Conservation (phyloP, 139 green algal genomes). For the Zygnema circumcarinatum region DNA sequence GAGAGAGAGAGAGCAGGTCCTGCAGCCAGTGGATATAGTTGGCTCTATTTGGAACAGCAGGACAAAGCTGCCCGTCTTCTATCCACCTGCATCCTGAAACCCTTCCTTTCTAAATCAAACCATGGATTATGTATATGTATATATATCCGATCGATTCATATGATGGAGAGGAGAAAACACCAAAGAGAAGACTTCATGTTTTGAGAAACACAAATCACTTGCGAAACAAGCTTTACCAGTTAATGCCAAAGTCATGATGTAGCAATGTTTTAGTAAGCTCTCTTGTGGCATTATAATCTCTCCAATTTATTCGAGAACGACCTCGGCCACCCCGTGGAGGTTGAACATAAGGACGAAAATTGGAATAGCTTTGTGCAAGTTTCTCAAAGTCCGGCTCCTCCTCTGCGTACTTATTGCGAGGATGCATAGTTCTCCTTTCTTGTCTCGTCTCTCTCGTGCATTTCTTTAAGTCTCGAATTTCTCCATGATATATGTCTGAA, state of each 20-base stretch:
- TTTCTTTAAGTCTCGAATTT: not conserved
- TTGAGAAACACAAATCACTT: too few species aligned
- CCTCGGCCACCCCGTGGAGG: constrained; percentile 14
- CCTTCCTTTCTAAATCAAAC: not conserved
- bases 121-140: too few species aligned
- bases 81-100: constrained; percentile 58
- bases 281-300: constrained; percentile 72
- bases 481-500: not conserved
- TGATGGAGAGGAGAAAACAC: too few species aligned
- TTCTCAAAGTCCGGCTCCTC: constrained; percentile 80
- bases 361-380: constrained; percentile 69
- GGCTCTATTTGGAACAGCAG: constrained; percentile 74
- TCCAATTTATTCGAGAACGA: constrained; percentile 71
- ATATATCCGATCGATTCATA: too few species aligned
- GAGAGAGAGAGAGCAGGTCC: constrained; percentile 73
- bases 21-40: constrained; percentile 96
- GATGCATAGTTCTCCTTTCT: constrained; percentile 31
- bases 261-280: constrained; percentile 81
- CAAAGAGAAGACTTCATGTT: too few species aligned
- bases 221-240: constrained; percentile 73
- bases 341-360: constrained; percentile 24
- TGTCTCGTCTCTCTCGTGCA: not conserved
- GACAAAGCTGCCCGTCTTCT: constrained; percentile 81
- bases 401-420: constrained; percentile 64
- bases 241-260: constrained; percentile 68